phyloP scores from a whole-genome alignment of 1,284 basidiomycete species.

The Boletus smithii region DNA sequence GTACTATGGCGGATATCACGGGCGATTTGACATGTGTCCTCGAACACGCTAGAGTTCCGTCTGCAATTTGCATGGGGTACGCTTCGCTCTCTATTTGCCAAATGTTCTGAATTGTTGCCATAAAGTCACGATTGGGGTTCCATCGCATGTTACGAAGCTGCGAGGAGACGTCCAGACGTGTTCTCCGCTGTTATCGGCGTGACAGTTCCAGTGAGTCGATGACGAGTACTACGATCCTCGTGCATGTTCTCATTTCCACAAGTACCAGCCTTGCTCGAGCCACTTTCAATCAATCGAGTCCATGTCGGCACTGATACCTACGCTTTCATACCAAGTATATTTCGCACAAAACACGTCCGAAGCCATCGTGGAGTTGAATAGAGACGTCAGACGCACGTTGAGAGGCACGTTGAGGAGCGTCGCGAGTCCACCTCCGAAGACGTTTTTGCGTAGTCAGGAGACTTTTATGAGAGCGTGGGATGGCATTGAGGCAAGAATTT shows the following conservation, averaged over 20 bases:
- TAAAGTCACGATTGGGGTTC: conserved; percentile 71
- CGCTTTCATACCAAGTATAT: conserved; percentile 58
- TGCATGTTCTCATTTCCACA: background rate
- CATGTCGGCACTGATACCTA: conserved; percentile 44
- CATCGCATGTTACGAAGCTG: conserved; percentile 62
- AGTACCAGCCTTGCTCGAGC: conserved; percentile 54
- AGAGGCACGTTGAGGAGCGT: conserved; percentile 52
- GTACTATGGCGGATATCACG: conserved; percentile 56
- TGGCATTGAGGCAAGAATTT: conserved; percentile 11
- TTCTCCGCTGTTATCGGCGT: conserved; percentile 59
- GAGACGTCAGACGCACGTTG: conserved; percentile 51
- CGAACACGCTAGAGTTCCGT: conserved; percentile 43
- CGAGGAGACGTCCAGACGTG: conserved; percentile 58
- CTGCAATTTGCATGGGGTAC: conserved; percentile 61
- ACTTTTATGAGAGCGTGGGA: conserved; percentile 52
- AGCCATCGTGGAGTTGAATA: conserved; percentile 52
- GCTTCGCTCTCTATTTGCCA: background rate
- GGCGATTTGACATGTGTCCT: conserved; percentile 61
- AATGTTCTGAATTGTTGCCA: background rate
- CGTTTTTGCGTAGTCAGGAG: conserved; percentile 47
- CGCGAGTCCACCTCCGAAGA: conserved; percentile 50
- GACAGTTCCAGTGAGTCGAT: conserved; percentile 50
- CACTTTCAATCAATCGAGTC: conserved; percentile 46
- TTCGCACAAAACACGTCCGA: conserved; percentile 48
- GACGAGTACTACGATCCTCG: background rate